A percentile compares a stretch with the other conserved stretches of the same genome.
Conservation (phyloP, 2,329 filamentous ascomycete genomes). For the Cephalotrichum gorgonifer region DNA sequence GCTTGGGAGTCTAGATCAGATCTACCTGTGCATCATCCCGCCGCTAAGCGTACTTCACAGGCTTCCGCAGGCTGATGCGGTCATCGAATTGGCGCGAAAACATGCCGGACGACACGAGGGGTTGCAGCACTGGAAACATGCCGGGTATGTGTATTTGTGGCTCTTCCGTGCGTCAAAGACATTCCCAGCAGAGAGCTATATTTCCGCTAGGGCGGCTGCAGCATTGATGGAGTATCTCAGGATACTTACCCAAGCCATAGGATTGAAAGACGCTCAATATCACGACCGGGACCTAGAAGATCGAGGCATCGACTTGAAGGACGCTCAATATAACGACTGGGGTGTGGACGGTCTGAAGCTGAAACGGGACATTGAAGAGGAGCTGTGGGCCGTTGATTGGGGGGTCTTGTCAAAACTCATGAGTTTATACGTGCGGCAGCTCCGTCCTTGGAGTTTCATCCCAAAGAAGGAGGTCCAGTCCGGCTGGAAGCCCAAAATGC, state of each 20-base stretch:
- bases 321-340: not conserved
- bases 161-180: constrained; percentile 7
- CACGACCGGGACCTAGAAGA: not conserved
- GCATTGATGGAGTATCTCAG: constrained; percentile 10
- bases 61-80: not conserved
- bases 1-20: not conserved
- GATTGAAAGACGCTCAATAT: constrained; percentile 2
- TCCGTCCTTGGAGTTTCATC: not conserved
- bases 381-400: not conserved
- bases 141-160: constrained; percentile 10
- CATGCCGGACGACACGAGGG: constrained; percentile 8
- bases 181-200: constrained; percentile 1
- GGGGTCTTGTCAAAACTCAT: not conserved
- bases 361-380: not conserved
- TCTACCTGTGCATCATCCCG: not conserved
- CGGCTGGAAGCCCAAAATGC: not conserved
- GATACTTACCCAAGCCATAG: constrained; percentile 5
- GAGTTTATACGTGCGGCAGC: not conserved
- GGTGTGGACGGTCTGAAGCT: not conserved
- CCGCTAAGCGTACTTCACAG: not conserved
- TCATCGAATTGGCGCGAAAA: constrained; percentile 8
- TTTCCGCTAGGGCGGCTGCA: constrained; percentile 6
- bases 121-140: constrained; percentile 8
- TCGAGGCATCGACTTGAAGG: too few species aligned
- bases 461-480: not conserved